Conservation (phyloP, 2,329 filamentous ascomycete species). For the Penicillium vulpinum region DNA sequence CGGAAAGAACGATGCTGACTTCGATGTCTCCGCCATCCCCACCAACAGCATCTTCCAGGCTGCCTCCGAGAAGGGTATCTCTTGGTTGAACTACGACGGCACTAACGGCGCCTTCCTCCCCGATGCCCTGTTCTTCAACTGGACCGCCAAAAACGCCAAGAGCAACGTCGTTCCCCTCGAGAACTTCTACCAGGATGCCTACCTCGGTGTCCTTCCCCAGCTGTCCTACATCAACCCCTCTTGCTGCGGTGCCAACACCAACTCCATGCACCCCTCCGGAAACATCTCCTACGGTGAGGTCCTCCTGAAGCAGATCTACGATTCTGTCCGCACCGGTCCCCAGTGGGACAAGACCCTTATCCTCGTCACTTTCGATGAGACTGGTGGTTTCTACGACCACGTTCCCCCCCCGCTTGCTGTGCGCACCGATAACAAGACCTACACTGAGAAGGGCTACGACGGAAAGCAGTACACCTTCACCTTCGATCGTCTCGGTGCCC, state of each 20-base stretch:
- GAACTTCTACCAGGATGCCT: conserved; percentile 37
- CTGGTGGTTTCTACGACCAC: conserved; percentile 42
- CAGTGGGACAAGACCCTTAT: conserved; percentile 40
- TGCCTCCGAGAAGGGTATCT: conserved; percentile 27
- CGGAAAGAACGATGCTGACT: conserved; percentile 29
- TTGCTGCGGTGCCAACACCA: conserved; percentile 37
- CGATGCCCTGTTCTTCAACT: conserved; percentile 34
- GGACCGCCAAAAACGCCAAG: conserved; percentile 28
- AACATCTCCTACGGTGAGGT: conserved; percentile 39
- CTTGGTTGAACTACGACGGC: conserved; percentile 36
- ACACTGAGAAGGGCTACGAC: conserved; percentile 34
- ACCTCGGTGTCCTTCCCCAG: conserved; percentile 31
- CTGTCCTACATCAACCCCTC: conserved; percentile 39
- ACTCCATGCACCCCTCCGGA: conserved; percentile 31
- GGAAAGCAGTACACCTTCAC: conserved; percentile 29
- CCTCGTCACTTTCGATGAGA: conserved; percentile 39
- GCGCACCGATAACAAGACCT: conserved; percentile 36
- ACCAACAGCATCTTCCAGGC: conserved; percentile 42
- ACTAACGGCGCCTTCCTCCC: conserved; percentile 31
- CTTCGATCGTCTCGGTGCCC: conserved; percentile 31
- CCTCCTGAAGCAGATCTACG: conserved; percentile 41
- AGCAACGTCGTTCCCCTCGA: conserved; percentile 29
- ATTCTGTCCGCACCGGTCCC: conserved; percentile 35
- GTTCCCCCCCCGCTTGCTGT: conserved; percentile 35
- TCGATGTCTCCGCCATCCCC: conserved; percentile 30